phyloP scores from a whole-genome alignment of 257 asterid genomes.

The Striga asiatica region DNA sequence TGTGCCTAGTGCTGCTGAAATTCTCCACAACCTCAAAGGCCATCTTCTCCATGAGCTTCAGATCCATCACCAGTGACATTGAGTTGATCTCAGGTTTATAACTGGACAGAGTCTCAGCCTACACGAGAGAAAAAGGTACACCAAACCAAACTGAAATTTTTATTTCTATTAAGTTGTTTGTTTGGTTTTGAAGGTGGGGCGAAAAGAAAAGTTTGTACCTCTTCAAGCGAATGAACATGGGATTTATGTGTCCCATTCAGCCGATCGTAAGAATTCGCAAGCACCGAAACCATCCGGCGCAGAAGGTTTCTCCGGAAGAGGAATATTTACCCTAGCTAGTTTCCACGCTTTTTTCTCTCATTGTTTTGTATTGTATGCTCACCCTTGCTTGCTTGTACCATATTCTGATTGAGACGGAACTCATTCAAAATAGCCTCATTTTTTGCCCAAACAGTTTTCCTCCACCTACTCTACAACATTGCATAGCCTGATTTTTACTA shows the following conservation, averaged over 20 bases:
- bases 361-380: too few species aligned
- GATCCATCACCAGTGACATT: conserved; percentile 42
- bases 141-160: background rate
- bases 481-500: too few species aligned
- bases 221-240: conserved; percentile 63
- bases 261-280: conserved; percentile 61
- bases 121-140: background rate
- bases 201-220: conserved; percentile 35
- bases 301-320: conserved; percentile 59
- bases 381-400: too few species aligned
- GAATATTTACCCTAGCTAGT: too few species aligned
- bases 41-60: conserved; percentile 53
- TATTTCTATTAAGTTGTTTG: background rate
- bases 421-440: too few species aligned
- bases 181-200: background rate
- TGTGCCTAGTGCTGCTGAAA: conserved; percentile 63
- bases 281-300: conserved; percentile 58
- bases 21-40: conserved; percentile 38
- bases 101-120: conserved; percentile 74
- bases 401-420: too few species aligned
- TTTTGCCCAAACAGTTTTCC: too few species aligned
- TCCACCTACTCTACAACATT: too few species aligned
- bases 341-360: too few species aligned
- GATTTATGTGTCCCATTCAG: conserved; percentile 71
- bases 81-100: conserved; percentile 62